Evolutionary conservation across 2,329 filamentous ascomycete genomes (phyloP).

Genomic region (Sarocladium strictum): DNA sequence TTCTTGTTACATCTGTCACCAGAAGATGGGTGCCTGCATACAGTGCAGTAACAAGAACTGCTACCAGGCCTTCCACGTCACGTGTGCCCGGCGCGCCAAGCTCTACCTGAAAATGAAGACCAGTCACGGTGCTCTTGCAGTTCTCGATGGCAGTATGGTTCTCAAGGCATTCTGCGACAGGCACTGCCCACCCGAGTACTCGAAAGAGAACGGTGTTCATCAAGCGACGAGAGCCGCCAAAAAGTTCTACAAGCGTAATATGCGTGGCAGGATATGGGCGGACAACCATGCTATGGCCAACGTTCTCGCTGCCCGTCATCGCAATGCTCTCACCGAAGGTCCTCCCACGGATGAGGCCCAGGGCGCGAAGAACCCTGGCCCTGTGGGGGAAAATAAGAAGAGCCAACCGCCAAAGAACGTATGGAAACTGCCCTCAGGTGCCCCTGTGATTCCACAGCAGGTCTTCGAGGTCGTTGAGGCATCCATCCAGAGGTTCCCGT

Average conservation of each 20-base stretch:
- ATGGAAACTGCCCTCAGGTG: conserved; percentile 95
- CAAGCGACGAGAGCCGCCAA: conserved; percentile 76
- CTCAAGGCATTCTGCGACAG: conserved; percentile 95
- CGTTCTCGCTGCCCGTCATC: conserved; percentile 68
- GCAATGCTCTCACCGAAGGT: conserved; percentile 58
- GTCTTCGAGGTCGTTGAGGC: conserved; percentile 82
- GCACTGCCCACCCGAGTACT: conserved; percentile 86
- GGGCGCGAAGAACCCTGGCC: conserved; percentile 72
- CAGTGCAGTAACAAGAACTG: conserved; percentile 98
- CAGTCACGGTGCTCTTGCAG: conserved; percentile 68
- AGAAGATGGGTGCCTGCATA: conserved; percentile 97
- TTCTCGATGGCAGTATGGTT: conserved; percentile 72
- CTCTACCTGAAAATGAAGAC: conserved; percentile 97
- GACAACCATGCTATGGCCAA: conserved; percentile 81
- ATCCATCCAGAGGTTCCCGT: conserved; percentile 72
- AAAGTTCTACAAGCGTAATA: conserved; percentile 81
- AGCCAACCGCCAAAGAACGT: conserved; percentile 28
- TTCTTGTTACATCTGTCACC: conserved; percentile 92
- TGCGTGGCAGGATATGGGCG: conserved; percentile 87
- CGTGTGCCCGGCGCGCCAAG: conserved; percentile 81
- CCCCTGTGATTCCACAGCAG: conserved; percentile 85
- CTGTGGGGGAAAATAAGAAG: conserved; percentile 68
- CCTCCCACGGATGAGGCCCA: conserved; percentile 77
- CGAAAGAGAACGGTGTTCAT: conserved; percentile 77
- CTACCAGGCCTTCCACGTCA: conserved; percentile 95